Conservation (phyloP, 345 rosid species). For the rapeseed (Brassica napus) region Da-Ae NC_063437.1:1591501-1592000, state of each 20-base stretch:
- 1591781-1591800: slow-evolving; percentile 16
- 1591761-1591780: background rate
- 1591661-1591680: background rate
- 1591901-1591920: slow-evolving; percentile 10
- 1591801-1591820: slow-evolving; percentile 20
- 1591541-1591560: slow-evolving; percentile 14
- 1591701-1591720: slow-evolving; percentile 14
- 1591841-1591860: slow-evolving; percentile 4
- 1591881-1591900: background rate
- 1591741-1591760: slow-evolving; percentile 2
- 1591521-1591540: slow-evolving; percentile 26
- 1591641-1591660: slow-evolving; percentile 16
- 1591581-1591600: background rate
- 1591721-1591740: slow-evolving; percentile 10
- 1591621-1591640: background rate
- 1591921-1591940: background rate
- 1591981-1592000: background rate
- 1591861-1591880: slow-evolving; percentile 18
- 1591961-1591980: background rate
- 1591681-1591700: slow-evolving; percentile 32
- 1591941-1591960: background rate
- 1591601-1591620: slow-evolving; percentile 4
- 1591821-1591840: slow-evolving; percentile 9
- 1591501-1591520: slow-evolving; percentile 17
- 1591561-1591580: background rate